Base-by-base conservation (phyloP, 2,329 filamentous ascomycete species). In the Phoma sp. region DNA sequence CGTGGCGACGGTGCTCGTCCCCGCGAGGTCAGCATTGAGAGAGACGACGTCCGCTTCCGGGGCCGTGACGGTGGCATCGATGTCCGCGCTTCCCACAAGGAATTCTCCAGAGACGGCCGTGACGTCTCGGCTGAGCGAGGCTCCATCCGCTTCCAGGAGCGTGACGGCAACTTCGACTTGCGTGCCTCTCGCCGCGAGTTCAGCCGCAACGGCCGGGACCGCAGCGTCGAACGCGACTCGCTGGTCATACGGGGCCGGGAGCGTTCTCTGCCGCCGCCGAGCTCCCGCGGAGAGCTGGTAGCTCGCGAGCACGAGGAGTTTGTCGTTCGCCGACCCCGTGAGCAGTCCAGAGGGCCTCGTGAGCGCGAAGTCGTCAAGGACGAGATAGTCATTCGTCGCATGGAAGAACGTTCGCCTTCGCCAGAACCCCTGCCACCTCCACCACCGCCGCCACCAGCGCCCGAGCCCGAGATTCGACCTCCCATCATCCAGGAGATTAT, bases 401-500 rank as follows among this genome's bases (percentile, higher is more conserved):
- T 76, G 40, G 75, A 75, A 52, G 77, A 79, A 64, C 67, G 71
- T 25, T 72, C 81, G 18, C 80, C 82, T 4, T 82, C 83, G 18
- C 84, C 85, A 43, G 75, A 78, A 13, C 71, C 74, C 18, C 77
- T 77, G 36, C 76, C 78, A 7, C 70, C 73, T 25, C 78, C 79
- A 38, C 75, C 76, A 37, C 77, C 76, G 35, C 76, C 77, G 33
- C 74, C 77, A 30, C 78, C 77, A 41, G 81, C 83, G 39, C 86
- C 85, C 27, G 82, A 83, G 59, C 82, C 89, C 39, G 87, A 95
- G 65, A 83, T 86, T 37, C 87, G 88, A 18, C 91, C 91, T 30
- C 89, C 88, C 0, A 91, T 96, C 64, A 90, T 93, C 75, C 86
- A 93, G 68, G 90, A 96, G 70, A 87, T 96, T 54, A 93, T 96